Evolutionary conservation across 495 filamentous ascomycete species (phyloP), one percentile per base, ranked within the genome.

Genomic region (Cenococcum geophilum): DNA sequence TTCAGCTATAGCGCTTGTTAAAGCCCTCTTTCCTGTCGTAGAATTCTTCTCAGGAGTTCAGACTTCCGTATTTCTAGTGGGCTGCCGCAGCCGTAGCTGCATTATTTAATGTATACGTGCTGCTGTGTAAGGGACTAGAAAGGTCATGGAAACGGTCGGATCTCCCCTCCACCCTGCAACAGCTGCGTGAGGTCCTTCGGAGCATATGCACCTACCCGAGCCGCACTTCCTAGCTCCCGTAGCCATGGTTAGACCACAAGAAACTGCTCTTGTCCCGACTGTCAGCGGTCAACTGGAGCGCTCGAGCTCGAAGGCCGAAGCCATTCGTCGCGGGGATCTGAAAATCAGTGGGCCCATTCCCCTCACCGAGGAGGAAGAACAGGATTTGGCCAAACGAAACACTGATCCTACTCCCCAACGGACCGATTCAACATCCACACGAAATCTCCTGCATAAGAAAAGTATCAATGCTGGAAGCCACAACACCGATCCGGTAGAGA

Each of bases 321-420:
- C 71, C n/a, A 71, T 73, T 48, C 67, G 71, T 12, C 61, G 70
- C 10, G 71, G 71, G 0, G 63, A 68, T 16, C 43, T 73, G 23
- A 71, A 72, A 55, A 73, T 73, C 42, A 68, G 64, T 43, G 62
- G 63, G 1, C 71, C 71, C n/a, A 65, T 73, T 37, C 71, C 71
- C 1, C 64, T 65, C 36, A 65, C 66, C 5, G 62, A 62, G 49
- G 66, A 68, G 0, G 66, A 65, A 22, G 66, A 65, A 20, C 58
- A 68, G 34, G 36, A 52, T 25, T 45, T 61, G 35, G 62, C 63
- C 40, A 68, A 62, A 45, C 50, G 50, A 16, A 57, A 63, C 16
- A 48, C 42, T 10, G 55, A 58, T 16, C 49, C 49, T 16, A 16
- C 25, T 8, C 49, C 49, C 22, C 49, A 52, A 32, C 49, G 20